phyloP scores from a whole-genome alignment of 768 basidiomycete genomes.

The Mycena rebaudengoi region DNA sequence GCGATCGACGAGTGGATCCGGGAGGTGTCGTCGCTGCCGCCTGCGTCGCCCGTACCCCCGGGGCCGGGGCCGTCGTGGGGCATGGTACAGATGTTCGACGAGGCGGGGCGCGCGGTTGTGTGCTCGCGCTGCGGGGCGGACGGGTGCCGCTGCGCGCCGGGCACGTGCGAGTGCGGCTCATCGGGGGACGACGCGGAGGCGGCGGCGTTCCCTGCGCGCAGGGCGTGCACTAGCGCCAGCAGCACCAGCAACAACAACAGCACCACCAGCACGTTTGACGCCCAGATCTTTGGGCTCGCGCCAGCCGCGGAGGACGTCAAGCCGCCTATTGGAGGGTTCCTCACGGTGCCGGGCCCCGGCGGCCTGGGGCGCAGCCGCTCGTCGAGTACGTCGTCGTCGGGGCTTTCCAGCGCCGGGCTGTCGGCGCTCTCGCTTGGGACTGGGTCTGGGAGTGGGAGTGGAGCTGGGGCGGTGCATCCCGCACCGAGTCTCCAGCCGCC shows the following conservation, averaged over 20 bases:
- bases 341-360: conserved; percentile 23
- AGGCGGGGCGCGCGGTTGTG: background rate
- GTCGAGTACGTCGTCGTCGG: conserved; percentile 27
- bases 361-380: conserved; percentile 22
- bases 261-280: too few relatives aligned
- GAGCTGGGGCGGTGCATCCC: background rate
- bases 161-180: too few relatives aligned
- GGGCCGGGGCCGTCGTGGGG: conserved; percentile 15
- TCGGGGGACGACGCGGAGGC: too few relatives aligned
- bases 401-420: conserved; percentile 6
- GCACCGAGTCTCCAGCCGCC: background rate
- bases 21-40: conserved; percentile 52
- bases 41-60: conserved; percentile 28
- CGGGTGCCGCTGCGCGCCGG: too few relatives aligned
- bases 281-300: too few relatives aligned
- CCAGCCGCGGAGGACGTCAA: background rate
- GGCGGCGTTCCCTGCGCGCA: too few relatives aligned
- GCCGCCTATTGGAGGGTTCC: conserved; percentile 8
- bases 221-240: too few relatives aligned
- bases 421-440: conserved; percentile 6
- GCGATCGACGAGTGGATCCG: conserved; percentile 73
- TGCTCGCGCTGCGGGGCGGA: background rate
- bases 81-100: conserved; percentile 7
- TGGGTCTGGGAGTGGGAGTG: background rate
- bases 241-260: background rate